Percentiles rank a stretch among this genome's conserved stretches.
phyloP scores from a whole-genome alignment of 2,329 filamentous ascomycete genomes.

The Fusarium udum region DNA sequence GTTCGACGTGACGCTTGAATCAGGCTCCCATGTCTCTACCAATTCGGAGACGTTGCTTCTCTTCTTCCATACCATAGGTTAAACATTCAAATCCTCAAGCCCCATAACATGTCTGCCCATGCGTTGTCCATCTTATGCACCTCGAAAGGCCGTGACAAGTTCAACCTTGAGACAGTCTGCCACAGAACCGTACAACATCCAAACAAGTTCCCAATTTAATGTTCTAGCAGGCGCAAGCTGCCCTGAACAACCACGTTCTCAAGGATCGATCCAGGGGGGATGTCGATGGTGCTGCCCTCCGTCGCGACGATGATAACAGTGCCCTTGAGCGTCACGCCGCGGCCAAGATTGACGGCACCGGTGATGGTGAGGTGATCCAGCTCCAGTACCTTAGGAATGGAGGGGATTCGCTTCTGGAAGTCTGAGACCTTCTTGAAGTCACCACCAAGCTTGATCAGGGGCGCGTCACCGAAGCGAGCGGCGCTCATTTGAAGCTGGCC shows the following conservation, averaged over 20 bases:
- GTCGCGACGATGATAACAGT: constrained; percentile 99
- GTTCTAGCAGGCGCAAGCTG: constrained; percentile 80
- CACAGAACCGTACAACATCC: constrained; percentile 1
- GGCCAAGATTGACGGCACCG: constrained; percentile 94
- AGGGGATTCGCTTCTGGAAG: constrained; percentile 88
- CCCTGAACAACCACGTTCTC: constrained; percentile 99
- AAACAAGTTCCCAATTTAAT: constrained; percentile 53
- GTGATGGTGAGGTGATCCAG: constrained; percentile 97
- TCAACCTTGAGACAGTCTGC: constrained; percentile 6
- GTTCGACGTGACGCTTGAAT: background rate
- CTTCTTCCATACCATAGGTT: constrained; percentile 1
- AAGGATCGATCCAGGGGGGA: constrained; percentile 94
- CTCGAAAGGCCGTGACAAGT: constrained; percentile 12
- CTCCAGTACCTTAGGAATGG: constrained; percentile 90
- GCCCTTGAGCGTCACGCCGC: constrained; percentile 94
- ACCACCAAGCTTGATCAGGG: constrained; percentile 96
- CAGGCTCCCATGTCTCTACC: background rate
- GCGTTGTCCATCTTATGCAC: constrained; percentile 6
- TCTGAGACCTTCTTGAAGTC: constrained; percentile 99
- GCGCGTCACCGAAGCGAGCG: constrained; percentile 94
- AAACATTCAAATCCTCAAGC: background rate
- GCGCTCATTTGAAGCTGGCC: constrained; percentile 97
- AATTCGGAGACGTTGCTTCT: background rate
- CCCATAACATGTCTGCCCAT: background rate
- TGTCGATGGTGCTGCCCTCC: constrained; percentile 96